Evolutionary conservation across 768 basidiomycete genomes (phyloP).

Genomic region (Termitomyces sp.): DNA sequence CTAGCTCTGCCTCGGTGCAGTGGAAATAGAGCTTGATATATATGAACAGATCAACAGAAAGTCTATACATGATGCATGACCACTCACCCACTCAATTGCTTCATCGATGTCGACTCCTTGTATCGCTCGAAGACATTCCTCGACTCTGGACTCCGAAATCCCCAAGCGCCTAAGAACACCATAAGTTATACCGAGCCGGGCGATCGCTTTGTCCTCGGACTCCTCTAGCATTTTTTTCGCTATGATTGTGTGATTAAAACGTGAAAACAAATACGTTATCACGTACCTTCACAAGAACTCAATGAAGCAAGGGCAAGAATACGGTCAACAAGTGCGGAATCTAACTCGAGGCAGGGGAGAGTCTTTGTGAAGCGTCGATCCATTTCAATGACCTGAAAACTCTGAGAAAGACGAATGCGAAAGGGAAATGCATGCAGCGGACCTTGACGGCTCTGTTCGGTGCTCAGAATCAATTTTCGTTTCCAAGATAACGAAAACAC

Average conservation of each 20-base stretch:
- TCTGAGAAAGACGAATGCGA: not conserved
- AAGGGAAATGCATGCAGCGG: not conserved
- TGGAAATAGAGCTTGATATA: slow-evolving; percentile 56
- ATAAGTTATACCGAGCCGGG: slow-evolving; percentile 75
- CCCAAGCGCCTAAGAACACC: slow-evolving; percentile 78
- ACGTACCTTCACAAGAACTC: slow-evolving; percentile 28
- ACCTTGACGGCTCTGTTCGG: slow-evolving; percentile 34
- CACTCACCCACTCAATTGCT: slow-evolving; percentile 84
- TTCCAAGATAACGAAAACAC: slow-evolving; percentile 1
- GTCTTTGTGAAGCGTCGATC: slow-evolving; percentile 73
- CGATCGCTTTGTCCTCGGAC: slow-evolving; percentile 66
- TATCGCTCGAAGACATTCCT: slow-evolving; percentile 67
- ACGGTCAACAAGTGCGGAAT: slow-evolving; percentile 52
- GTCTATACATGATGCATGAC: not conserved
- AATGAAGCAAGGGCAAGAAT: slow-evolving; percentile 53
- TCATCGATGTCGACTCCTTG: slow-evolving; percentile 78
- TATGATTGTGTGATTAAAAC: slow-evolving; percentile 18
- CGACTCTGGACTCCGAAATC: slow-evolving; percentile 65
- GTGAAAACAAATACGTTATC: slow-evolving; percentile 2
- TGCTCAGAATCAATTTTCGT: not conserved
- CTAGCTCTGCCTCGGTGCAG: slow-evolving; percentile 59
- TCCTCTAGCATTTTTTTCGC: slow-evolving; percentile 43
- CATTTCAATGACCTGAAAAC: slow-evolving; percentile 67
- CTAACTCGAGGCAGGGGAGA: slow-evolving; percentile 61
- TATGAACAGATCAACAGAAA: not conserved